These are phyloP conservation scores for Saturnispora zaruensis DNA, from an alignment of 805 yeast species.

Conservation along the genomic window DNA sequence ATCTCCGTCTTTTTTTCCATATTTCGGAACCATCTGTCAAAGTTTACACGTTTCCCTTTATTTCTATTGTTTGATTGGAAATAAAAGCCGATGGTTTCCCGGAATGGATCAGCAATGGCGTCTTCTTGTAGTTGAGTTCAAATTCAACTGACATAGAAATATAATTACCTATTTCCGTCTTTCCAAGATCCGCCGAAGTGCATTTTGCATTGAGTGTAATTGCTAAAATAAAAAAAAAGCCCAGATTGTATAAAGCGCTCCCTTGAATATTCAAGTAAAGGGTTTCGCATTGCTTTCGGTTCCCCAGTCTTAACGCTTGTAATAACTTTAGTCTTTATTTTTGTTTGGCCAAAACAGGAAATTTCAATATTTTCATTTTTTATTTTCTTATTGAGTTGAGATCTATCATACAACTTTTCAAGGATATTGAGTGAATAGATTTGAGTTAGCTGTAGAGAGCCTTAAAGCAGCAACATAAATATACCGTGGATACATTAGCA, in stretches of 20 bases:
- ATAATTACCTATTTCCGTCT: too few species aligned
- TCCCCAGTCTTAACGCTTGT: background rate
- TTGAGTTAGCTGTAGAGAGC: background rate
- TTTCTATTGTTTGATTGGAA: background rate
- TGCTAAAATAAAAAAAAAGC: too few species aligned
- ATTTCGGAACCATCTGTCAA: background rate
- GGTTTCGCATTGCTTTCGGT: background rate
- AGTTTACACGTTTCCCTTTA: background rate
- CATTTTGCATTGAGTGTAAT: too few species aligned
- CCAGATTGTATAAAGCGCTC: background rate
- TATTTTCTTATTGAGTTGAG: background rate
- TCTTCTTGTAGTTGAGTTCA: background rate
- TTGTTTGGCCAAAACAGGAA: conserved; percentile 5
- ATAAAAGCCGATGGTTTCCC: background rate
- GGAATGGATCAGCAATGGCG: background rate
- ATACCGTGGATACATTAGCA: background rate
- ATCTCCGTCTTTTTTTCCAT: background rate
- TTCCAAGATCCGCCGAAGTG: too few species aligned
- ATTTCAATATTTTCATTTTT: background rate
- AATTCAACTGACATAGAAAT: background rate
- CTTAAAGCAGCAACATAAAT: background rate
- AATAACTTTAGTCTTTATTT: background rate
- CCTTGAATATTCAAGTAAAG: background rate
- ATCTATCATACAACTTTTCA: background rate
- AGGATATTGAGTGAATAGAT: background rate